phyloP scores from a whole-genome alignment of 2,329 filamentous ascomycete species.

The Monilinia fructicola region DNA sequence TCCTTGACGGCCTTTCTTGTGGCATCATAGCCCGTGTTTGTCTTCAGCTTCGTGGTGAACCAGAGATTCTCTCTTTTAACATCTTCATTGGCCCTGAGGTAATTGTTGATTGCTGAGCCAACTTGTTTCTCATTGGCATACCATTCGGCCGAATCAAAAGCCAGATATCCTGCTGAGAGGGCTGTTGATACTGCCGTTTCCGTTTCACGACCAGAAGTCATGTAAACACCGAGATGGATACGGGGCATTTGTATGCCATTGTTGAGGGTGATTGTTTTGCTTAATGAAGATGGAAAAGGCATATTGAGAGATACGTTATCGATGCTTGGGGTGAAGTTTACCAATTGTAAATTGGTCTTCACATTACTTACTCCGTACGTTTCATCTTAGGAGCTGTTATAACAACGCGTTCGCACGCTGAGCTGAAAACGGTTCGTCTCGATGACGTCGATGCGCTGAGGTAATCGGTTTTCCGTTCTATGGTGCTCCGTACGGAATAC shows the following conservation, averaged over 20 bases:
- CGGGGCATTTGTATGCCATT: conserved; percentile 58
- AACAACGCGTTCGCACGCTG: too few species aligned
- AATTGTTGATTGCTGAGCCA: conserved; percentile 62
- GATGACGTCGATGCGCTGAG: too few species aligned
- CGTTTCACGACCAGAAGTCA: conserved; percentile 64
- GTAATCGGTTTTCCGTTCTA: too few species aligned
- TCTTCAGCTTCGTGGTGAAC: conserved; percentile 77
- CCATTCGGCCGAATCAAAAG: conserved; percentile 55
- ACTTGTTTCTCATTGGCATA: conserved; percentile 69
- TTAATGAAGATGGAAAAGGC: conserved; percentile 13
- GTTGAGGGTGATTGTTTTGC: conserved; percentile 14
- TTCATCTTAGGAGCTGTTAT: not conserved
- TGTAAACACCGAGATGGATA: conserved; percentile 73
- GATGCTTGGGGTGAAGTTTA: not conserved
- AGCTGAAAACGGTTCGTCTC: too few species aligned
- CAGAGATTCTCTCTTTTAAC: conserved; percentile 69
- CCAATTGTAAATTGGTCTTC: not conserved
- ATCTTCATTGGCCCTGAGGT: conserved; percentile 51
- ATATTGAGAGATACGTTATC: not conserved
- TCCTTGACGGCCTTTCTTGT: conserved; percentile 65
- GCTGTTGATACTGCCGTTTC: conserved; percentile 50
- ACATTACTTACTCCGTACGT: too few species aligned
- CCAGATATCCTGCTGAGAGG: conserved; percentile 51
- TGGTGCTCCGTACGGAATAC: too few species aligned
- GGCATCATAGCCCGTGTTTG: conserved; percentile 60